phyloP scores from a whole-genome alignment of 768 basidiomycete species.

The Collybia sp. region DNA sequence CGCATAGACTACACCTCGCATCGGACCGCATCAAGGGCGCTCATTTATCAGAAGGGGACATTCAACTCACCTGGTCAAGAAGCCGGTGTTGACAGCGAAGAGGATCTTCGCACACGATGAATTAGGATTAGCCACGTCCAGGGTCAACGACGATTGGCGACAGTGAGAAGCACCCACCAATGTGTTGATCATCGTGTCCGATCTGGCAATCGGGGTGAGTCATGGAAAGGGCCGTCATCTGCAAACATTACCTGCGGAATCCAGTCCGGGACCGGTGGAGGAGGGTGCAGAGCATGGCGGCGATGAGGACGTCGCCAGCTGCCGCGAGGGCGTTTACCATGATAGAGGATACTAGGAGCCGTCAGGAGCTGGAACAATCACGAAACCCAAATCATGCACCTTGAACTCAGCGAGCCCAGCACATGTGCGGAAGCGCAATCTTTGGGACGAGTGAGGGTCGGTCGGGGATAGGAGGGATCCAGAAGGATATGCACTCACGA shows the following conservation, averaged over 20 bases:
- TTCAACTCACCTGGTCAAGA: slow-evolving; percentile 25
- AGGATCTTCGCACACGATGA: slow-evolving; percentile 26
- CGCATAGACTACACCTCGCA: slow-evolving; percentile 37
- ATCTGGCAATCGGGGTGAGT: slow-evolving; percentile 18
- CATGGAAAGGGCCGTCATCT: not conserved
- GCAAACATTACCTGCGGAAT: slow-evolving; percentile 31
- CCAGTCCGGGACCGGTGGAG: slow-evolving; percentile 42
- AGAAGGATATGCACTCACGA: not conserved
- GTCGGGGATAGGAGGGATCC: not conserved
- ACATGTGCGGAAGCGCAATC: slow-evolving; percentile 18
- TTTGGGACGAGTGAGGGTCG: not conserved
- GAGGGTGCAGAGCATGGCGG: slow-evolving; percentile 33
- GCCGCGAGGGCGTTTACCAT: slow-evolving; percentile 40
- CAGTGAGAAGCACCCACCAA: slow-evolving; percentile 21
- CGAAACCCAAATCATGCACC: slow-evolving; percentile 11
- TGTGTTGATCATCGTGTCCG: slow-evolving; percentile 44
- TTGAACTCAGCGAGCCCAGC: slow-evolving; percentile 28
- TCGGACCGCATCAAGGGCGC: too few relatives aligned
- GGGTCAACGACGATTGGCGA: not conserved
- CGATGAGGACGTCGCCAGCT: slow-evolving; percentile 42
- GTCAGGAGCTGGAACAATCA: not conserved
- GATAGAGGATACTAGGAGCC: slow-evolving; percentile 26
- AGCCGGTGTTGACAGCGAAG: slow-evolving; percentile 39
- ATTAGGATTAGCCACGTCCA: not conserved
- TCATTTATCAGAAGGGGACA: too few relatives aligned